phyloP scores from a whole-genome alignment of 1,284 basidiomycete genomes.

The Sphaerobolus stellatus region DNA sequence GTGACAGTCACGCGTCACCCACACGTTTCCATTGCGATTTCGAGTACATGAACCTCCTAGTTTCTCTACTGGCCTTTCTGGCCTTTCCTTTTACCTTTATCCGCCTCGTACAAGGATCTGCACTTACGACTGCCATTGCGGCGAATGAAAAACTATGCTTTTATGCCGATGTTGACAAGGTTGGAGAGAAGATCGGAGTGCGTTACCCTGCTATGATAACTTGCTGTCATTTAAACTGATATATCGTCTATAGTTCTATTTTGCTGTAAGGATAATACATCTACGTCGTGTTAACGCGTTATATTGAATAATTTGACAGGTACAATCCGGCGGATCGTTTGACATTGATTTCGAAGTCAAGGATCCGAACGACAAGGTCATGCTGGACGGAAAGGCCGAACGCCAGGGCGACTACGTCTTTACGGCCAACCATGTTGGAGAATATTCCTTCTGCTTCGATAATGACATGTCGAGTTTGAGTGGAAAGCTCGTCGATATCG shows the following conservation, averaged over 20 bases:
- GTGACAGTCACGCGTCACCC: background rate
- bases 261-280: constrained; percentile 44
- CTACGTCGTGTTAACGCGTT: background rate
- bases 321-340: constrained; percentile 96
- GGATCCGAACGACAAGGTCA: constrained; percentile 82
- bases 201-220: constrained; percentile 30
- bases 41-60: constrained; percentile 4
- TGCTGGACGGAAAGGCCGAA: constrained; percentile 85
- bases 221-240: constrained; percentile 4
- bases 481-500: constrained; percentile 92
- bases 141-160: constrained; percentile 92
- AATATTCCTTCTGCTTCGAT: constrained; percentile 98
- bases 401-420: constrained; percentile 97
- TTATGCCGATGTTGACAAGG: constrained; percentile 96
- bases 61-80: constrained; percentile 6
- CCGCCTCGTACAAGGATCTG: constrained; percentile 43
- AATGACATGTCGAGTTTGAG: constrained; percentile 93
- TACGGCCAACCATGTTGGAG: constrained; percentile 90
- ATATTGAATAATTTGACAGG: constrained; percentile 40
- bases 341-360: constrained; percentile 95
- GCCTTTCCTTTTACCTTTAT: background rate
- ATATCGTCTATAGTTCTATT: constrained; percentile 47
- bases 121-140: constrained; percentile 83
- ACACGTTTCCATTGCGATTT: background rate
- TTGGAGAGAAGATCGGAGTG: constrained; percentile 86